Percentiles rank a stretch among this genome's conserved stretches.
Evolutionary conservation across 1,139 yeast genomes (phyloP).

Genomic region (Casaregolazyma suthepensis): DNA sequence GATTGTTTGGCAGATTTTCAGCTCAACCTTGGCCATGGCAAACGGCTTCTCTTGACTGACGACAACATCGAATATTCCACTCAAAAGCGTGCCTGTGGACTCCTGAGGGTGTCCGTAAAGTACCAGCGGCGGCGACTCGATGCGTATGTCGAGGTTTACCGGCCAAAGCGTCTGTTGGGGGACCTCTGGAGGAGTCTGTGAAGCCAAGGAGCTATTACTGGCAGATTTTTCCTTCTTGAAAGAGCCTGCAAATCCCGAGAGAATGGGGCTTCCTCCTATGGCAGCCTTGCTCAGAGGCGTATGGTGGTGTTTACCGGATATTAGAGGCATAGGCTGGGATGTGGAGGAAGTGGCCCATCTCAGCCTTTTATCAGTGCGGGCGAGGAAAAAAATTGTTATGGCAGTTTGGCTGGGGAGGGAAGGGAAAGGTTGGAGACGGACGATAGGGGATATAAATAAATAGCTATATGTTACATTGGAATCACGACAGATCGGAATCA

Average conservation of each 20-base stretch:
- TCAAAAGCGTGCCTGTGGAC: conserved; percentile 77
- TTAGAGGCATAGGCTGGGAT: conserved; percentile 5
- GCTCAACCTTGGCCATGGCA: conserved; percentile 49
- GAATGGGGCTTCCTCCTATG: not conserved
- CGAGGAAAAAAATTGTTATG: not conserved
- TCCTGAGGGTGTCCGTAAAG: conserved; percentile 74
- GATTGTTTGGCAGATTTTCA: conserved; percentile 66
- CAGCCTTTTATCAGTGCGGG: not conserved
- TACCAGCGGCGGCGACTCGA: conserved; percentile 89
- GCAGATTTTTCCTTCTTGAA: conserved; percentile 4
- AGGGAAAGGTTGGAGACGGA: not conserved
- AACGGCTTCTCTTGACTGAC: conserved; percentile 28
- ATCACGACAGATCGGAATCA: not conserved
- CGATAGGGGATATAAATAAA: not conserved
- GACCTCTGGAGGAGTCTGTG: not conserved
- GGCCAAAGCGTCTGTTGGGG: conserved; percentile 7
- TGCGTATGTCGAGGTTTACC: conserved; percentile 46
- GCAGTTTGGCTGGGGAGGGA: not conserved
- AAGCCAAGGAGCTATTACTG: not conserved
- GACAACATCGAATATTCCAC: conserved; percentile 52
- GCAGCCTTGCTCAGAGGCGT: not conserved
- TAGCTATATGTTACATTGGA: not conserved
- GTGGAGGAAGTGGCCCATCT: not conserved
- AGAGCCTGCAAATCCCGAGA: not conserved
- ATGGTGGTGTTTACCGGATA: conserved; percentile 5